A percentile compares a stretch with the other conserved stretches of the same genome.
phyloP scores from a whole-genome alignment of 768 basidiomycete genomes.

The Saitozyma sp. region DNA sequence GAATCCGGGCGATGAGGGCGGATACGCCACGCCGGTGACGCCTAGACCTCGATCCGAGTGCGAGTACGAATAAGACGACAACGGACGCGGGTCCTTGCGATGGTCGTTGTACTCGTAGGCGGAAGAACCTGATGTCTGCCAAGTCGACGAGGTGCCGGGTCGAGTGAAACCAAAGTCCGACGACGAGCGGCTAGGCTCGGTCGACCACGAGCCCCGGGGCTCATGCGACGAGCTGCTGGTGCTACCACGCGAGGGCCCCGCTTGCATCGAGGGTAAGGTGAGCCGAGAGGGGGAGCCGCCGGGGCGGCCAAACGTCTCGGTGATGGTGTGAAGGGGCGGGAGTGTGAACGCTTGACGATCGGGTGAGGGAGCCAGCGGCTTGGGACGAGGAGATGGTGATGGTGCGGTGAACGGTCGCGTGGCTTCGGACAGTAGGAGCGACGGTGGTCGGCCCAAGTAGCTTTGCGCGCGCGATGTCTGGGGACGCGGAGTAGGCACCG shows the following conservation, averaged over 20 bases:
- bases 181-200: background rate
- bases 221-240: too few relatives aligned
- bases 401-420: constrained; percentile 8
- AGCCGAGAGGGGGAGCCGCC: background rate
- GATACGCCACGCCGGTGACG: too few relatives aligned
- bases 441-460: background rate
- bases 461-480: background rate
- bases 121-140: too few relatives aligned
- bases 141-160: constrained; percentile 58
- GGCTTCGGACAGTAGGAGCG: background rate
- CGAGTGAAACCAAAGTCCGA: background rate
- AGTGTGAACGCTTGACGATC: background rate
- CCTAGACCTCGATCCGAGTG: too few relatives aligned
- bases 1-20: too few relatives aligned
- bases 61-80: too few relatives aligned
- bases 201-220: too few relatives aligned
- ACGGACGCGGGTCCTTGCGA: too few relatives aligned
- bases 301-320: constrained; percentile 1
- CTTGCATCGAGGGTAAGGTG: background rate
- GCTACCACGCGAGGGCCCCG: too few relatives aligned
- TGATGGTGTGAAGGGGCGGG: constrained; percentile 10
- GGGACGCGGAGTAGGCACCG: background rate
- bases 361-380: background rate
- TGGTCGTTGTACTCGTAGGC: too few relatives aligned
- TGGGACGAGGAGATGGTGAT: background rate